Conservation (phyloP, 2,329 filamentous ascomycete genomes). For the Aspergillus tanneri region DNA sequence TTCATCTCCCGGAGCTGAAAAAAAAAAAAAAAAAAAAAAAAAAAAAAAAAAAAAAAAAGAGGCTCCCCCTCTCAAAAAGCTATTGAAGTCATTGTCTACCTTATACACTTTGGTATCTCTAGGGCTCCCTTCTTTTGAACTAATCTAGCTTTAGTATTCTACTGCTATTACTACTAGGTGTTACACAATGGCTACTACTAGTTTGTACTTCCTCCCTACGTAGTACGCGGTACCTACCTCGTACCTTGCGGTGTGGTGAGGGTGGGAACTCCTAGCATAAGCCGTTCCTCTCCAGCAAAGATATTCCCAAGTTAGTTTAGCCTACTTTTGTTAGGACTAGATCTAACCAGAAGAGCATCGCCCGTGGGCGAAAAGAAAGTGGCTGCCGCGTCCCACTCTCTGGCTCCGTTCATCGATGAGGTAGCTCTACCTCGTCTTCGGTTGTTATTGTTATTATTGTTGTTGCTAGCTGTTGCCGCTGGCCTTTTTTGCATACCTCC, state of each 20-base stretch:
- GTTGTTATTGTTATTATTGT: constrained; percentile 19
- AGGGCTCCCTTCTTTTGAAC: no score
- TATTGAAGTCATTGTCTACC: no score
- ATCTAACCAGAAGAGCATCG: constrained; percentile 18
- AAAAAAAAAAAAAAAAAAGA: no score
- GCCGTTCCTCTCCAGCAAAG: constrained; percentile 23
- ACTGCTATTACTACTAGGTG: no score
- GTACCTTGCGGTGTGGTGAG: constrained; percentile 10
- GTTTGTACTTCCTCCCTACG: no score
- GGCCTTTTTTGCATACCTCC: constrained; percentile 11
- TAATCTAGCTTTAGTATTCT: no score
- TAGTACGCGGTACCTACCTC: no score
- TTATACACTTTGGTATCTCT: no score
- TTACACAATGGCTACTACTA: no score
- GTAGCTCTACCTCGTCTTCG: constrained; percentile 11
- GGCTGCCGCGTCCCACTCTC: constrained; percentile 18
- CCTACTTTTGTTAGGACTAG: constrained; percentile 14
- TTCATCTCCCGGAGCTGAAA: no score
- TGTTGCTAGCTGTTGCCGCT: constrained; percentile 9
- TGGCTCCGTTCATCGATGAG: constrained; percentile 19
- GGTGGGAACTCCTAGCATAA: constrained; percentile 21
- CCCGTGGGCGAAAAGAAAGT: constrained; percentile 15
- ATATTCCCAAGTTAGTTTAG: neutral
- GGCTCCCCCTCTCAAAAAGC: no score
- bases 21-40: no score